Base-by-base conservation (phyloP, 2,329 filamentous ascomycete species). In the Ophiocordyceps camponoti-leonardi region DNA sequence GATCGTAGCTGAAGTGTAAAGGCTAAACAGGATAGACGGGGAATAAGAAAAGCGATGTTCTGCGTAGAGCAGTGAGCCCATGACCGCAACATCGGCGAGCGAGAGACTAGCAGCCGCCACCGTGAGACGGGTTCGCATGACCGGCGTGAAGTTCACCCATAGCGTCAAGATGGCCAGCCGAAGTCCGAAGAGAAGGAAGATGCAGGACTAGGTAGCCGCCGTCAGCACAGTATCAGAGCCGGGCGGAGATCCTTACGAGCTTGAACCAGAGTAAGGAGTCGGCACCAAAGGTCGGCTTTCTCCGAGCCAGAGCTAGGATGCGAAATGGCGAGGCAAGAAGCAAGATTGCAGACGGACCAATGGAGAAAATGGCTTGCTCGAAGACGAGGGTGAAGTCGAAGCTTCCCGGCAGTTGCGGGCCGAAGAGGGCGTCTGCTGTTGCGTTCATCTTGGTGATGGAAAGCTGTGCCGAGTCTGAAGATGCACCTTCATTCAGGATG, bases 381-480 rank as follows among this genome's bases (percentile, higher is more conserved):
- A 55, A 55, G 2, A 49, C 41, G 19, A 54, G 35, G 19, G 52
- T 55, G 30, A 54, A 53, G 49, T 55, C 52, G 42, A 55, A 53
- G 3, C 45, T 28, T 2, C 14, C n/a, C 18, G 8, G 8, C 31
- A 48, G 42, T 40, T 46, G 48, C 11, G 49, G 48, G 26, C 49
- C 48, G 22, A 51, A 49, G 1, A 23, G 39, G 19, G 28, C n/a
- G 44, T 50, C 47, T 39, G 35, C 35, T 19, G 35, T 19, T 8
- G 35, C 11, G 35, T 39, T 39, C 35, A 39, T 39, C 4, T n/a
- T 39, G 35, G 11, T 39, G 18, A 8, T 37, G 6, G 18, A 11
- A n/a, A n/a, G n/a, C 35, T 39, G n/a, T 19, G n/a, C n/a, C 10
- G n/a, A 18, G 11, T n/a, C 11, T 39, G 35, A 18, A 6, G 10